Evolutionary conservation across 441 rosid genomes (phyloP).

Genomic region (Bocquillonia castaneifolia): DNA sequence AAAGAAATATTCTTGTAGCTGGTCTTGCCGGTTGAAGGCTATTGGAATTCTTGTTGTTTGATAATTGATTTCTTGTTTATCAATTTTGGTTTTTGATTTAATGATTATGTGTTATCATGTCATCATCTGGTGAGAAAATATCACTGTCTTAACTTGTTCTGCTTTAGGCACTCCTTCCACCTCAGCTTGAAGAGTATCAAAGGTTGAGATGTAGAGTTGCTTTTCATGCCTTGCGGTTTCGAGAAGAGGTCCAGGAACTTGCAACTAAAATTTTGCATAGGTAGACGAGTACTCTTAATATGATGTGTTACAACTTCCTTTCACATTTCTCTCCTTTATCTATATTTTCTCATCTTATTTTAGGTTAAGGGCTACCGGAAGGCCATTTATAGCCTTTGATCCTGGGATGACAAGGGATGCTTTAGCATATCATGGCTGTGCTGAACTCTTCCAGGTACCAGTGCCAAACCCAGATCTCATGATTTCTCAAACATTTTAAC

Average conservation of each 20-base stretch:
- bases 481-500: slow-evolving; percentile 16
- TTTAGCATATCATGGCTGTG: slow-evolving; percentile 93
- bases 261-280: slow-evolving; percentile 74
- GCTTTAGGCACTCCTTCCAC: slow-evolving; percentile 69
- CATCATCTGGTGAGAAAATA: background rate
- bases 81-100: background rate
- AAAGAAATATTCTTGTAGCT: background rate
- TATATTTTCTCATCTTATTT: slow-evolving; percentile 14
- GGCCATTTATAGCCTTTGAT: slow-evolving; percentile 87
- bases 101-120: background rate
- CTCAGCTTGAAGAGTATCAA: slow-evolving; percentile 80
- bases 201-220: slow-evolving; percentile 92
- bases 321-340: background rate
- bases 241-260: slow-evolving; percentile 86
- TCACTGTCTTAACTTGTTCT: slow-evolving; percentile 20
- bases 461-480: slow-evolving; percentile 24
- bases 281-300: slow-evolving; percentile 23
- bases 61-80: background rate
- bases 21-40: background rate
- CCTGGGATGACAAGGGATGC: slow-evolving; percentile 98
- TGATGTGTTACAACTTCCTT: background rate
- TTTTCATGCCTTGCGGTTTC: slow-evolving; percentile 74
- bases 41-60: background rate
- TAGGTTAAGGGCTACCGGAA: slow-evolving; percentile 78
- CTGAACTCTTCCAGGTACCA: slow-evolving; percentile 98